Percentiles rank a stretch among this genome's conserved stretches.
These are phyloP conservation scores for Hansenula sp. DNA, from an alignment of 1,139 yeast genomes.

Conservation along the genomic window DNA sequence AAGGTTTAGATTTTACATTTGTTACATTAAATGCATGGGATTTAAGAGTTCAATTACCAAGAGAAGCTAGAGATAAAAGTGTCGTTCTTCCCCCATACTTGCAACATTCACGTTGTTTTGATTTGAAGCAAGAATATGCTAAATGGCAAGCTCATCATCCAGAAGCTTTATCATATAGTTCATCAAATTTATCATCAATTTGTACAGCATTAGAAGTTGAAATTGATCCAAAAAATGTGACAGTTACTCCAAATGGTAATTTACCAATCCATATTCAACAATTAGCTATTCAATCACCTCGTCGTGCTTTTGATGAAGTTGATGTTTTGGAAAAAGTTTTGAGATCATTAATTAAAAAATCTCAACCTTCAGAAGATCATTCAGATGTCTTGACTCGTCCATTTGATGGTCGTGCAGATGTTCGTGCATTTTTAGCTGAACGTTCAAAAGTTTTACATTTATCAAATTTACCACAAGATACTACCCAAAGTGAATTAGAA, in stretches of 20 bases:
- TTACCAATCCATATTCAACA: conserved; percentile 18
- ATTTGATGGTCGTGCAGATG: conserved; percentile 69
- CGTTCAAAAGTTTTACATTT: conserved; percentile 75
- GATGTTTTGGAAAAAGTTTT: conserved; percentile 40
- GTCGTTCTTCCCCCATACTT: conserved; percentile 70
- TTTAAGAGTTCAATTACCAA: conserved; percentile 68
- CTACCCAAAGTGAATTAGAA: conserved; percentile 88
- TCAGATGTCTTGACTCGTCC: conserved; percentile 63
- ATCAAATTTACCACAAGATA: conserved; percentile 75
- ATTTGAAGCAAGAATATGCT: conserved; percentile 64
- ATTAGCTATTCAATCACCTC: conserved; percentile 22
- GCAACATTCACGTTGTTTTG: conserved; percentile 75
- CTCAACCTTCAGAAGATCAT: conserved; percentile 50
- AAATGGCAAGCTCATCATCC: conserved; percentile 71
- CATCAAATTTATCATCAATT: conserved; percentile 46
- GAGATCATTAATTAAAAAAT: conserved; percentile 46
- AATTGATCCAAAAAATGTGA: conserved; percentile 13
- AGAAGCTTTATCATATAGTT: conserved; percentile 50
- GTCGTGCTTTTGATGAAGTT: conserved; percentile 34
- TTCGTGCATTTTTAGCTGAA: conserved; percentile 62
- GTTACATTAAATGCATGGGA: conserved; percentile 67
- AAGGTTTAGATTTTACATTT: conserved; percentile 55
- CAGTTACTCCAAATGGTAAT: conserved; percentile 8
- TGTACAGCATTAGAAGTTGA: conserved; percentile 59
- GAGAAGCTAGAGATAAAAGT: conserved; percentile 78